These are phyloP conservation scores for Dichotomocladium elegans DNA, from an alignment of 371 early-diverging fungal species.

Conservation along the genomic window DNA sequence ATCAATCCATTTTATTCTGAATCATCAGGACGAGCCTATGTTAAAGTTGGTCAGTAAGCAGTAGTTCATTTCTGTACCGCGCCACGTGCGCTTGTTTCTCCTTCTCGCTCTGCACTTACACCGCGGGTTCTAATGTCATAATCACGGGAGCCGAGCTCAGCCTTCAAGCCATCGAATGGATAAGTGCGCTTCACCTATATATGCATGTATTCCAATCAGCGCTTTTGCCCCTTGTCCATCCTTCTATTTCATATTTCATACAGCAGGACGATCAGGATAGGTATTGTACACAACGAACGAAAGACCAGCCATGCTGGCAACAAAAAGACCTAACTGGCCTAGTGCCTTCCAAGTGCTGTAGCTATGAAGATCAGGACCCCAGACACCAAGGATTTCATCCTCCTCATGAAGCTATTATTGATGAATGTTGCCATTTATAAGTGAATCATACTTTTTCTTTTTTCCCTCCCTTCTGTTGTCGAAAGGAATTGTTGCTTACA, in stretches of 20 bases:
- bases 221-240: too few species aligned
- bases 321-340: conserved; percentile 42
- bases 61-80: neutral
- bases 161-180: conserved; percentile 45
- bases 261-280: conserved; percentile 42
- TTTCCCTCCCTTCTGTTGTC: neutral
- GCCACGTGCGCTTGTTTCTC: neutral
- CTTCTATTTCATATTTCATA: too few species aligned
- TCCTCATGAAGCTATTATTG: conserved; percentile 54
- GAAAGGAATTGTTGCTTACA: conserved; percentile 44
- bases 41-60: neutral
- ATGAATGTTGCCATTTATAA: neutral
- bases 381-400: conserved; percentile 60
- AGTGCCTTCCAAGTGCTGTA: conserved; percentile 54
- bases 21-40: neutral
- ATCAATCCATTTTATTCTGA: too few species aligned
- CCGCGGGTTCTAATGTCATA: conserved; percentile 40
- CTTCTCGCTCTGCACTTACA: conserved; percentile 16
- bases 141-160: conserved; percentile 45
- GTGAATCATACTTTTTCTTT: neutral
- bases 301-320: conserved; percentile 35
- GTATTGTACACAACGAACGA: conserved; percentile 44
- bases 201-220: too few species aligned
- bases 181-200: conserved; percentile 43
- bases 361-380: conserved; percentile 59